These are phyloP conservation scores for Colletotrichum coccodes DNA, from an alignment of 2,329 filamentous ascomycete genomes.

Conservation along the genomic window DNA sequence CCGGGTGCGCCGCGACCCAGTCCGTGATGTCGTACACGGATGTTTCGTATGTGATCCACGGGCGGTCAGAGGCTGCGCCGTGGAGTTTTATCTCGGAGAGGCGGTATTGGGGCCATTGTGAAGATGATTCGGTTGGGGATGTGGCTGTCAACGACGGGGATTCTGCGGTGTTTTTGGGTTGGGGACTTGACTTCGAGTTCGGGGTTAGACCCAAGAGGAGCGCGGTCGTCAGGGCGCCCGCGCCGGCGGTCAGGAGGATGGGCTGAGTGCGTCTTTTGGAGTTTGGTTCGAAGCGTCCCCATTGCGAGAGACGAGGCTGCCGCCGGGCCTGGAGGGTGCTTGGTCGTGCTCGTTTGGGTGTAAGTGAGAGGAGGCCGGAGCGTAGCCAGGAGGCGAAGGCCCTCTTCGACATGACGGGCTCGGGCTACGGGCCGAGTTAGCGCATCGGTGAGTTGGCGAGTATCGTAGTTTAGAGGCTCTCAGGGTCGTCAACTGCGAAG, in stretches of 20 bases:
- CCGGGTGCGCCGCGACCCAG: constrained; percentile 59
- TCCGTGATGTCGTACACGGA: constrained; percentile 64
- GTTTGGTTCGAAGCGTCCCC: neutral
- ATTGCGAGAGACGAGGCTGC: neutral
- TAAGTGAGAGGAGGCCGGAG: neutral
- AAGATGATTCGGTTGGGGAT: neutral
- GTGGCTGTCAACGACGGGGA: neutral
- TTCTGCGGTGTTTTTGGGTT: neutral
- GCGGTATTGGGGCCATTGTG: constrained; percentile 35
- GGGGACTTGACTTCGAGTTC: neutral
- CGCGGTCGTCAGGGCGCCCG: neutral
- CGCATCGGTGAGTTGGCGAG: neutral
- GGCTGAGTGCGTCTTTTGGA: neutral
- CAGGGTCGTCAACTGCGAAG: neutral
- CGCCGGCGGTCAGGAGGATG: neutral
- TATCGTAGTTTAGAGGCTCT: neutral
- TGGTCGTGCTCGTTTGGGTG: neutral
- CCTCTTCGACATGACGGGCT: neutral
- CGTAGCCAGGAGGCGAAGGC: neutral
- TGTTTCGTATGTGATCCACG: constrained; percentile 57
- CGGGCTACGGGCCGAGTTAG: neutral
- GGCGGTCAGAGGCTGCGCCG: constrained; percentile 47
- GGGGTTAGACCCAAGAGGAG: neutral
- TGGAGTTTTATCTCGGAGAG: constrained; percentile 48
- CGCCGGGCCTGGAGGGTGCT: neutral